A percentile compares a stretch with the other conserved stretches of the same genome.
These are phyloP conservation scores for Gliomastix tumulicola DNA, from an alignment of 2,329 filamentous ascomycete species.

Conservation along the genomic window DNA sequence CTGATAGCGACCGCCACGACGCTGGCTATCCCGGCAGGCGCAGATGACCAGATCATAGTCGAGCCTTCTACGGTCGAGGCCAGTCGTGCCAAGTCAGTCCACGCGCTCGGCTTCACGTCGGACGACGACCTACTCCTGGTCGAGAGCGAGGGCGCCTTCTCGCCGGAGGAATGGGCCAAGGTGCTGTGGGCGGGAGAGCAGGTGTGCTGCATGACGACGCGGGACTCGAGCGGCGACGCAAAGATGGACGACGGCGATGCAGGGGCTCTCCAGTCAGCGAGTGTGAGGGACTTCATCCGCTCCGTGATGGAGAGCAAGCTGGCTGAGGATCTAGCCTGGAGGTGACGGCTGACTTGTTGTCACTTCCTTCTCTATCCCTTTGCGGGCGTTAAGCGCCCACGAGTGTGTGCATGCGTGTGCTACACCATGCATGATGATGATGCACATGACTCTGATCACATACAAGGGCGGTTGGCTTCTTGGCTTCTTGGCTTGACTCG, in stretches of 20 bases:
- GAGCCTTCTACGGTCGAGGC: slow-evolving; percentile 60
- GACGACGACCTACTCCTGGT: slow-evolving; percentile 65
- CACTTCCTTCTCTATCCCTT: too few species aligned
- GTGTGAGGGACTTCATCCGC: slow-evolving; percentile 54
- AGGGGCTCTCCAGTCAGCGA: slow-evolving; percentile 27
- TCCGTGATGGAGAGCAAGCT: slow-evolving; percentile 52
- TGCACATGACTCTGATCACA: too few species aligned
- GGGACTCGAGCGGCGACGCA: slow-evolving; percentile 30
- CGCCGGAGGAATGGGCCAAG: slow-evolving; percentile 66
- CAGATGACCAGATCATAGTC: slow-evolving; percentile 40
- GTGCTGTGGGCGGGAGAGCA: slow-evolving; percentile 58
- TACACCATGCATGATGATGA: too few species aligned
- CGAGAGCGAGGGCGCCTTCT: slow-evolving; percentile 78
- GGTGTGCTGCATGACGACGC: slow-evolving; percentile 50
- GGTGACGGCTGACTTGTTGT: too few species aligned
- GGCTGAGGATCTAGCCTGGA: slow-evolving; percentile 49
- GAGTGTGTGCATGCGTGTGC: too few species aligned
- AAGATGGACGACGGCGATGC: slow-evolving; percentile 34
- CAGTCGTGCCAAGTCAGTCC: slow-evolving; percentile 60
- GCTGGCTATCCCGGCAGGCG: slow-evolving; percentile 46
- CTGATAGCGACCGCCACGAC: slow-evolving; percentile 62
- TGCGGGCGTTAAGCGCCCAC: too few species aligned
- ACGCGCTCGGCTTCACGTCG: slow-evolving; percentile 79
- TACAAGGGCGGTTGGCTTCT: too few species aligned
- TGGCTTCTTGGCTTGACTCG: too few species aligned